Conservation (phyloP, 139 green algal species). For the Tetraselmis striata region DNA sequence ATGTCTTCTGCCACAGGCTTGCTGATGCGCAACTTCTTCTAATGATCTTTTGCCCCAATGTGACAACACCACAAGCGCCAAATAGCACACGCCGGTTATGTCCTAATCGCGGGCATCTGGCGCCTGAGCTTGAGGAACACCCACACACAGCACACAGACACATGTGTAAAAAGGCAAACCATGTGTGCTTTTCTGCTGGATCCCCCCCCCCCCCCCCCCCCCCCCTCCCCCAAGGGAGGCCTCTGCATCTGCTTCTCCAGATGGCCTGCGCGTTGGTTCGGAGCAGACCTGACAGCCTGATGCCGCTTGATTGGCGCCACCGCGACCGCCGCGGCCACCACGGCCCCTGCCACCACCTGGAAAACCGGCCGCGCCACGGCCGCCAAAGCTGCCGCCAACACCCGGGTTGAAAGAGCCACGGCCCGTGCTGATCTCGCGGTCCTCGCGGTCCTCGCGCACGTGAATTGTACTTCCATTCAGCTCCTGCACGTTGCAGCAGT, state of each 20-base stretch:
- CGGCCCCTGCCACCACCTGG: neutral
- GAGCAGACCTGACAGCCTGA: neutral
- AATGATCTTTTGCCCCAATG: too few species aligned
- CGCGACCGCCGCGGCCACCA: neutral
- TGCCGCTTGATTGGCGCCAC: neutral
- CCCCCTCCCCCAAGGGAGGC: neutral
- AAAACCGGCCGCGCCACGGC: neutral
- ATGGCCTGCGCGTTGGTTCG: too few species aligned
- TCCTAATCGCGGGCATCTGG: too few species aligned
- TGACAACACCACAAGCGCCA: too few species aligned
- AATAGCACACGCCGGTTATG: too few species aligned
- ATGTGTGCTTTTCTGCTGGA: too few species aligned
- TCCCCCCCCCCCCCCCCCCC: too few species aligned
- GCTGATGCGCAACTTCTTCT: too few species aligned
- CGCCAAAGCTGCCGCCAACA: neutral
- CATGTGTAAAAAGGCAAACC: too few species aligned
- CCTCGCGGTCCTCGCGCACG: constrained; percentile 50
- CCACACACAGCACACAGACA: neutral
- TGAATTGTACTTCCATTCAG: constrained; percentile 40
- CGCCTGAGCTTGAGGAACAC: too few species aligned
- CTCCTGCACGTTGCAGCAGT: constrained; percentile 11
- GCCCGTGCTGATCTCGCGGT: constrained; percentile 1
- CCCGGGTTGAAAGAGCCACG: neutral
- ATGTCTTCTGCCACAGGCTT: too few species aligned
- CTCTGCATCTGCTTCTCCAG: neutral